Evolutionary conservation across 768 basidiomycete genomes (phyloP), one percentile per base, ranked within the genome.

Genomic region (Mycena indigotica): DNA sequence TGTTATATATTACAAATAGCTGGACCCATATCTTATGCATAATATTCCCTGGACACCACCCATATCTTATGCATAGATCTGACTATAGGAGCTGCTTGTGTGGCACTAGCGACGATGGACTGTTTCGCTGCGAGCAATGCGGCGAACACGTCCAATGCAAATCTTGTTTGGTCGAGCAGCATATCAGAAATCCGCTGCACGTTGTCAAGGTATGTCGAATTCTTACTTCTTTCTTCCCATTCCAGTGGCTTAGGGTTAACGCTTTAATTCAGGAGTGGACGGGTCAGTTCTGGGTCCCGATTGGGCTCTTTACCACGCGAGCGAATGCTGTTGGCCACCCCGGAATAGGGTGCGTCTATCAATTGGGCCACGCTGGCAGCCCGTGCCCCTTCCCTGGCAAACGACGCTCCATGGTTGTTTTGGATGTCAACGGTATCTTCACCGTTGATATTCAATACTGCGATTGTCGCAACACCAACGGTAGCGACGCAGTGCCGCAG

Each of bases 41-140:
- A n/a, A n/a, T n/a, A n/a, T n/a, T n/a, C n/a, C n/a, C n/a, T n/a
- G n/a, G n/a, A n/a, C n/a, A n/a, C n/a, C n/a, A n/a, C n/a, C n/a
- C n/a, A n/a, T n/a, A n/a, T n/a, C n/a, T n/a, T n/a, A n/a, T n/a
- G n/a, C n/a, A n/a, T n/a, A n/a, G n/a, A n/a, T n/a, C n/a, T n/a
- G n/a, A n/a, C n/a, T n/a, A n/a, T n/a, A n/a, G n/a, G n/a, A n/a
- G n/a, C n/a, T n/a, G n/a, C n/a, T n/a, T n/a, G n/a, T n/a, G n/a
- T n/a, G n/a, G n/a, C n/a, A n/a, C n/a, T n/a, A n/a, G n/a, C n/a
- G n/a, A n/a, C n/a, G n/a, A n/a, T n/a, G n/a, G n/a, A n/a, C n/a
- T n/a, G n/a, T 60, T 60, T 10, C 55, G 59, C 10, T 56, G 54
- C 35, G n/a, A 16, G 15, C 21, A 46, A 4, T 60, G 51, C 26